Evolutionary conservation across 805 yeast genomes (phyloP).

Genomic region (Wickerhamiella lipophila): DNA sequence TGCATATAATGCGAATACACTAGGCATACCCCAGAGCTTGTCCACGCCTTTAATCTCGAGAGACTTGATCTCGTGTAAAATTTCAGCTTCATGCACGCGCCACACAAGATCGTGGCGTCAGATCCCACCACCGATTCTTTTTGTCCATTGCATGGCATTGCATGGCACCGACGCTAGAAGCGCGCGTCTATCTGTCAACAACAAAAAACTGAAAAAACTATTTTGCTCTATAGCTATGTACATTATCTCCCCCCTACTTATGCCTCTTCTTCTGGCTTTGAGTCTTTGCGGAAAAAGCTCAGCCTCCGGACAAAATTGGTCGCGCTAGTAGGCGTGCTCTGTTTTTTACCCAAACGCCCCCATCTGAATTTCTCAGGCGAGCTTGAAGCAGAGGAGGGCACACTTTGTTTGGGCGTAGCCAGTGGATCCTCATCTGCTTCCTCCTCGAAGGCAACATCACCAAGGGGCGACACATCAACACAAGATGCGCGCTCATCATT

Average conservation of each 20-base stretch:
- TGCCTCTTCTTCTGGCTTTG: neutral
- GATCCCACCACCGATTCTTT: neutral
- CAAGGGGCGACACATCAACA: neutral
- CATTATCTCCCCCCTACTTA: neutral
- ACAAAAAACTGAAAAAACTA: too few species aligned
- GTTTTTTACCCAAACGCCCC: conserved; percentile 4
- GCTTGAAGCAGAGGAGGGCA: neutral
- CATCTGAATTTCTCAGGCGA: conserved; percentile 12
- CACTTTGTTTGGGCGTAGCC: neutral
- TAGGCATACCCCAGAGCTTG: too few species aligned
- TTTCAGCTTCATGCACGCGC: neutral
- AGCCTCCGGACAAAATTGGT: conserved; percentile 12
- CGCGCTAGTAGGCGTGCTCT: neutral
- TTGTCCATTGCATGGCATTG: too few species aligned
- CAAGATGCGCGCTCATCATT: neutral
- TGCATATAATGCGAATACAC: too few species aligned
- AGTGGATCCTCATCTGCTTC: neutral
- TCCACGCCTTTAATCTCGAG: too few species aligned
- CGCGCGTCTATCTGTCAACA: too few species aligned
- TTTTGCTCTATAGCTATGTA: neutral
- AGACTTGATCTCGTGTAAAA: too few species aligned
- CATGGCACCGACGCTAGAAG: too few species aligned
- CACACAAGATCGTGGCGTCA: conserved; percentile 1
- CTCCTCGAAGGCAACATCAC: neutral
- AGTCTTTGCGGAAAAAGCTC: conserved; percentile 12